Base-by-base conservation (phyloP, 176 grass and related monocot genomes). In the Triticum aestivum region DNA sequence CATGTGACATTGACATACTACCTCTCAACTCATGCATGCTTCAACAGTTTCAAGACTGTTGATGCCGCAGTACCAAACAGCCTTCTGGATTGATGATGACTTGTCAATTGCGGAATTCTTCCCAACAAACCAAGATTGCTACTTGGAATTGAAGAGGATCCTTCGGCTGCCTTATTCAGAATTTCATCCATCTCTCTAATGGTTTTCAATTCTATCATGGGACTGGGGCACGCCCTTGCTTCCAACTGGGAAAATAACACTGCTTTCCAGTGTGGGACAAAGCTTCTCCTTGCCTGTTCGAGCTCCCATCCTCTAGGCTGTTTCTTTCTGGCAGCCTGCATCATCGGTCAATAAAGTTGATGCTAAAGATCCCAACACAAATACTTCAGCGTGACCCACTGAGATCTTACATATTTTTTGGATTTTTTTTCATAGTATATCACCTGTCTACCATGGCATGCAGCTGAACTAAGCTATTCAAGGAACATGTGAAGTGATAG, bases 11-110 rank as follows among this genome's bases (percentile, higher is more conserved):
- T 34, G 21, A 21, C 44, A 18, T 82, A 11, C 39, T 41, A 9
- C 42, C 64, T 13, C 30, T 81, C 37, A 30, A 80, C 39, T 69
- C 79, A 82, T 52, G 65, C 64, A 82, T 52, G 65, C 65, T 82
- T 49, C 33, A 82, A 52, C 18, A 82, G 27, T 49, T 69, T 69
- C 79, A 69, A 34, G 11, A 52, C 41, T 14, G 29, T 37, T 3
- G 66, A 66, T 33, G 44, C 44, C 5, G 26, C 44, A 69, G 5
- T 33, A 34, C 63, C 79, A 34, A 69, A 82, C 27, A 82, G 3
- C 64, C 64, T 82, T 52, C 29, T 69, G 32, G 79, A 82, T 82
- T 34, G 29, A 9, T n/a, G 38, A 69, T 11, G 69, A 11, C 18
- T 23, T 67, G 41, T 67, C 33, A 54, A 8, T 4, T 35, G 79